Evolutionary conservation across 2,329 filamentous ascomycete genomes (phyloP), one percentile per base, ranked within the genome.

Genomic region (Parafenestella ontariensis): DNA sequence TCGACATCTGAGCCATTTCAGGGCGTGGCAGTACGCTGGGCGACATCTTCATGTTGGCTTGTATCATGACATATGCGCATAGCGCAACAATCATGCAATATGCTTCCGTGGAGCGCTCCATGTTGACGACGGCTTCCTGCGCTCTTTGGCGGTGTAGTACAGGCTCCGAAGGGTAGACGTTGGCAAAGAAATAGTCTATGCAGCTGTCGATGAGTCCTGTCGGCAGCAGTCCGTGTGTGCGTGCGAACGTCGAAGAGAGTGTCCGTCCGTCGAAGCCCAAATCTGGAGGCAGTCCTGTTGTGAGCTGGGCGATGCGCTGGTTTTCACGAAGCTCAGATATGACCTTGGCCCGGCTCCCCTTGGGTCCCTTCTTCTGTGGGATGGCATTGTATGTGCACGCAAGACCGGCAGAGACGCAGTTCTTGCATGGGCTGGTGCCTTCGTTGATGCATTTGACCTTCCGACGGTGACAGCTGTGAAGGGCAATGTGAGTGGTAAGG

Each of bases 361-460:
- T 88, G 11, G 85, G 85, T 2, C 85, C 85, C 62, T 87, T 83
- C 72, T 87, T 87, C 71, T 85, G 83, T 13, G 85, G 85, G 39
- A 88, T 82, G 64, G 86, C 84, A 64, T 87, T 86, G 70, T 86
- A 85, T 60, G 85, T 87, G 76, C 85, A 88, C n/a, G 77, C 80
- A 56, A 88, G 79, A 21, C 83, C 81, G 26, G 85, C 84, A 52
- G 82, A 82, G 48, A 80, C 73, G 70, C 85, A 88, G 66, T 87
- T 86, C 71, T 85, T 84, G 76, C 85, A 88, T 4, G 85, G 83
- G 49, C 76, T 75, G 28, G 77, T 76, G 54, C 78, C 78, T 64
- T 82, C 79, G 47, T 78, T 79, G 51, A 82, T 80, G 65, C 80
- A 82, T 60, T 81, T 81, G 54, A 82, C 79, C 65, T 82, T 82